Base-by-base conservation (phyloP, 2,329 filamentous ascomycete species). In the Xylariaceae sp. region DNA sequence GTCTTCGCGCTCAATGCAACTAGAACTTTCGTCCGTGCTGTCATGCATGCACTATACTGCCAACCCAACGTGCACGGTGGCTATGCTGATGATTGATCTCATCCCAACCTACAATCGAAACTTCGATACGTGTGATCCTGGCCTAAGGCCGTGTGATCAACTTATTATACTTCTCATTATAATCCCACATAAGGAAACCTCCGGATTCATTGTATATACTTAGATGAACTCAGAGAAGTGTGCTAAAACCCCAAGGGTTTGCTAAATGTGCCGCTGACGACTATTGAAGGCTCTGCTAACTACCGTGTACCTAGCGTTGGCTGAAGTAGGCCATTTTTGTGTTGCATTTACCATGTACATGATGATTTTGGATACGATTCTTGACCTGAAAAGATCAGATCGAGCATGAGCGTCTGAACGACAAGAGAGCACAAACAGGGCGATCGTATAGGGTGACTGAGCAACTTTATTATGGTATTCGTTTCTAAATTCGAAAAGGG, bases 81-180 rank as follows among this genome's bases (percentile, higher is more conserved):
- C n/a, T n/a, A n/a, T n/a, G n/a, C n/a, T n/a, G n/a, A n/a, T n/a
- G n/a, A n/a, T n/a, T n/a, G n/a, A n/a, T n/a, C n/a, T n/a, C n/a
- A n/a, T n/a, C n/a, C n/a, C n/a, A n/a, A n/a, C n/a, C n/a, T n/a
- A n/a, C n/a, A n/a, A n/a, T n/a, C n/a, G n/a, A n/a, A n/a, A n/a
- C n/a, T n/a, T n/a, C n/a, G n/a, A n/a, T n/a, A n/a, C n/a, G n/a
- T n/a, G n/a, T n/a, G n/a, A n/a, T n/a, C n/a, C n/a, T n/a, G n/a
- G n/a, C n/a, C n/a, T 20, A 46, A 35, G 50, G 50, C 35, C n/a
- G 23, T 33, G 27, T 42, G 53, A 55, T 55, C 48, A 47, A 44
- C 48, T 32, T 47, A 48, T 51, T 41, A 51, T 42, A 55, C 41
- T 33, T 15, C 4, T 29, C 20, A n/a, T n/a, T n/a, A n/a, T n/a